Conservation (phyloP, 2,329 filamentous ascomycete genomes). For the Graphilbum ipis-grandicollis region DNA sequence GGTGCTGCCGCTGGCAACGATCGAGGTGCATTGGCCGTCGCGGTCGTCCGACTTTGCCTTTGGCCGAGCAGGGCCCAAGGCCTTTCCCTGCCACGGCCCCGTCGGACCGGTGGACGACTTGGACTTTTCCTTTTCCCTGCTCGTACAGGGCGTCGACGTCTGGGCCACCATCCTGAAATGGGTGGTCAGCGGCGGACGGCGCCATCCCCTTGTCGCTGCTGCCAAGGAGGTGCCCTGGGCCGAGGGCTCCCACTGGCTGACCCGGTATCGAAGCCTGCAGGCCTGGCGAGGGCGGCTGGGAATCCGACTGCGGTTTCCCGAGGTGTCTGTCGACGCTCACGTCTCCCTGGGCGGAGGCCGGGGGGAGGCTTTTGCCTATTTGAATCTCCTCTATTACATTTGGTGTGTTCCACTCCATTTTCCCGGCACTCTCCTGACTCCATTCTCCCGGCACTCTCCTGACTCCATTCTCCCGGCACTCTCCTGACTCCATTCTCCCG, state of each 20-base stretch:
- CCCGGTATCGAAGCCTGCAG: constrained; percentile 13
- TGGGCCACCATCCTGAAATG: constrained; percentile 23
- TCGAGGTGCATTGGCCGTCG: constrained; percentile 7
- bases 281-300: constrained; percentile 19
- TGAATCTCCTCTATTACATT: constrained; percentile 25
- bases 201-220: constrained; percentile 20
- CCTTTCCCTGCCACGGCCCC: not conserved
- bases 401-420: constrained; percentile 14
- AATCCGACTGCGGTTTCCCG: constrained; percentile 18
- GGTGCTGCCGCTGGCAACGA: constrained; percentile 7
- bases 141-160: constrained; percentile 25
- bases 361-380: constrained; percentile 23
- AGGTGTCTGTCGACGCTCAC: constrained; percentile 19
- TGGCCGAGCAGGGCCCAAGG: constrained; percentile 11
- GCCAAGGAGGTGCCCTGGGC: constrained; percentile 23
- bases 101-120: constrained; percentile 8
- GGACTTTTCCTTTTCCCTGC: constrained; percentile 11
- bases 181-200: constrained; percentile 23
- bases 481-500: no score
- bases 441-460: no score
- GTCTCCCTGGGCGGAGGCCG: constrained; percentile 17
- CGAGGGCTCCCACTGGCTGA: constrained; percentile 17
- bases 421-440: no score
- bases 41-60: constrained; percentile 19
- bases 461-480: no score